phyloP scores from a whole-genome alignment of 768 basidiomycete species.

The Fomitopsis serialis region DNA sequence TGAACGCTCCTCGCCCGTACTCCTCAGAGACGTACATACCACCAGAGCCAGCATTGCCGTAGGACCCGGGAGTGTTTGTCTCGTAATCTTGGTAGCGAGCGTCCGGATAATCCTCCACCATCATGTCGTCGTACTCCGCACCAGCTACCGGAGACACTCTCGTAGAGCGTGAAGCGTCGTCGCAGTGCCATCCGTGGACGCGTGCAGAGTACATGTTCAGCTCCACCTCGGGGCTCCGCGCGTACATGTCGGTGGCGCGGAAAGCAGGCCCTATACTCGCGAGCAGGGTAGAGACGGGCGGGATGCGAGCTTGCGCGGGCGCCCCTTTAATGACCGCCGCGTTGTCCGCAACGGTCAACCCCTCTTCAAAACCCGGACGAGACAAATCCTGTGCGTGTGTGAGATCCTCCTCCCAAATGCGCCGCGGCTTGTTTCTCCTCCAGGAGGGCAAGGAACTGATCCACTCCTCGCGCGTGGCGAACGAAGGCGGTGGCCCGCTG shows the following conservation, averaged over 20 bases:
- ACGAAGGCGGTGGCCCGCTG: slow-evolving; percentile 56
- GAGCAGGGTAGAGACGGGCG: slow-evolving; percentile 49
- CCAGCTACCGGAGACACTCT: slow-evolving; percentile 20
- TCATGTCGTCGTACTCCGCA: slow-evolving; percentile 22
- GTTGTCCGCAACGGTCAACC: slow-evolving; percentile 76
- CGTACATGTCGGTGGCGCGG: slow-evolving; percentile 9
- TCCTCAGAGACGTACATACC: neutral
- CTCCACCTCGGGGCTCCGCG: slow-evolving; percentile 31
- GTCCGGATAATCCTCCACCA: slow-evolving; percentile 16
- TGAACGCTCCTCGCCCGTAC: slow-evolving; percentile 42
- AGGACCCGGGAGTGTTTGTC: slow-evolving; percentile 2
- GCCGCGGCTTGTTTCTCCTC: slow-evolving; percentile 63
- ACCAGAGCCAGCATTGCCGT: neutral
- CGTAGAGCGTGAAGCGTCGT: slow-evolving; percentile 34
- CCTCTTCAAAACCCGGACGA: slow-evolving; percentile 59
- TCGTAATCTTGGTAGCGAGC: slow-evolving; percentile 4
- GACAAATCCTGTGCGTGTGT: slow-evolving; percentile 21
- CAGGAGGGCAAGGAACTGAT: slow-evolving; percentile 65
- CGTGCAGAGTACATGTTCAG: slow-evolving; percentile 37
- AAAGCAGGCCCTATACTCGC: slow-evolving; percentile 9
- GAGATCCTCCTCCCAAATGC: slow-evolving; percentile 58
- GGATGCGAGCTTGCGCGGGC: slow-evolving; percentile 80
- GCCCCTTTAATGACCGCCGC: slow-evolving; percentile 81
- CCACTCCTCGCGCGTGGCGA: slow-evolving; percentile 69
- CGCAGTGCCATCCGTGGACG: slow-evolving; percentile 23